These are phyloP conservation scores for Puya raimondii DNA, from an alignment of 176 grass and related monocot species.

Conservation along the genomic window DNA sequence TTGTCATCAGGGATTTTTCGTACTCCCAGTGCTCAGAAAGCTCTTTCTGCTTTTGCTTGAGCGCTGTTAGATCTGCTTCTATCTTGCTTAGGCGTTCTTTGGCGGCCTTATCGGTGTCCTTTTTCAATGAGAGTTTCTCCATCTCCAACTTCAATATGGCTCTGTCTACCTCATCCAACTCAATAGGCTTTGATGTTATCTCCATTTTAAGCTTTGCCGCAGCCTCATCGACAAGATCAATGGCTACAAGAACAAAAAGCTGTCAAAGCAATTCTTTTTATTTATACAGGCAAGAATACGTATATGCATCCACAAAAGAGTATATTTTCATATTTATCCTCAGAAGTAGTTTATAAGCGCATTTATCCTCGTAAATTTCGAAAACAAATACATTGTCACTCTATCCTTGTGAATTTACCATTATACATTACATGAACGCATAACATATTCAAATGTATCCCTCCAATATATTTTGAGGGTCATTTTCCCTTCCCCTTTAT, in stretches of 20 bases:
- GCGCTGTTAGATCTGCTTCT: constrained; percentile 72
- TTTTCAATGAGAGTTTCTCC: constrained; percentile 93
- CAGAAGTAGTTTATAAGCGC: too few species aligned
- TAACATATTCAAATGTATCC: too few species aligned
- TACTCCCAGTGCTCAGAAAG: constrained; percentile 84
- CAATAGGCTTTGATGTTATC: constrained; percentile 90
- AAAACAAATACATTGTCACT: too few species aligned
- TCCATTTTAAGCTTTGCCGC: constrained; percentile 98
- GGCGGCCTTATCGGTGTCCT: constrained; percentile 79
- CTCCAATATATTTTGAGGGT: too few species aligned
- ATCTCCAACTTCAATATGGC: constrained; percentile 91
- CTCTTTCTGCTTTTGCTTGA: constrained; percentile 71
- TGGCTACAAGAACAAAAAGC: constrained; percentile 41
- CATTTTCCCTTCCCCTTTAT: too few species aligned
- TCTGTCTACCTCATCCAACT: constrained; percentile 89
- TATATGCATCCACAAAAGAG: too few species aligned
- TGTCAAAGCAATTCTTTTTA: background rate
- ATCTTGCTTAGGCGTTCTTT: constrained; percentile 80
- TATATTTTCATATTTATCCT: too few species aligned
- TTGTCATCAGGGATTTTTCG: constrained; percentile 79
- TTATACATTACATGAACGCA: too few species aligned
- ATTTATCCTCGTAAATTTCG: too few species aligned
- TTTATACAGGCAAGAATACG: background rate
- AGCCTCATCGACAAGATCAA: constrained; percentile 95
- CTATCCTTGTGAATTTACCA: too few species aligned